phyloP scores from a whole-genome alignment of 2,329 filamentous ascomycete genomes.

The Penicillium sp. region DNA sequence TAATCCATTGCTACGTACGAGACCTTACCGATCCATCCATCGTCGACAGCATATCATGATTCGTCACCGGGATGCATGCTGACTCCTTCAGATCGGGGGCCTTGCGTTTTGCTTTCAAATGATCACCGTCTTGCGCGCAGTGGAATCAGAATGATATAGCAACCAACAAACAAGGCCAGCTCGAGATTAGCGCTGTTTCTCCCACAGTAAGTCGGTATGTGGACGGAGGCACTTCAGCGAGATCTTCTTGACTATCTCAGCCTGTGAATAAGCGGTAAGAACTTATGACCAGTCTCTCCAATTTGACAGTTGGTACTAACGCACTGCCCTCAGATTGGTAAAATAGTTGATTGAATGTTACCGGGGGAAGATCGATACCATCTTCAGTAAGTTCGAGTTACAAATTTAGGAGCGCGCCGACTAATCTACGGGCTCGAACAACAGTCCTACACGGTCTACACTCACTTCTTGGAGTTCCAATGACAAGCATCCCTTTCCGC shows the following conservation, averaged over 20 bases:
- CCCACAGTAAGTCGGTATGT: background rate
- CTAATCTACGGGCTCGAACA: background rate
- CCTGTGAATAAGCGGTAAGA: background rate
- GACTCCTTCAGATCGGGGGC: no score
- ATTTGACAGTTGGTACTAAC: background rate
- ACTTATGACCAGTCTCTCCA: background rate
- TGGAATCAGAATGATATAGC: background rate
- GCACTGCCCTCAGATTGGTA: background rate
- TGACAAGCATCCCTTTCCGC: background rate
- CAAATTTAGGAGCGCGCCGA: background rate
- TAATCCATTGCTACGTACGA: no score
- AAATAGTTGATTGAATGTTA: background rate
- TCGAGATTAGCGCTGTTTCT: background rate
- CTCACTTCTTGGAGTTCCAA: slow-evolving; percentile 1
- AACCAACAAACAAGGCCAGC: background rate
- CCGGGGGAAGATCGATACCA: background rate
- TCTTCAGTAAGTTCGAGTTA: background rate
- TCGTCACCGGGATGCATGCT: no score
- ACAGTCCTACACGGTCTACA: background rate
- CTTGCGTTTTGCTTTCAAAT: no score
- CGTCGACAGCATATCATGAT: no score
- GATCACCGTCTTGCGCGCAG: no score
- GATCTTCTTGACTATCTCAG: background rate
- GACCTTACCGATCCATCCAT: no score
- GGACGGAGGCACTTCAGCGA: background rate